Conservation (phyloP, 1,284 basidiomycete species). For the Ganoderma sinense region DNA sequence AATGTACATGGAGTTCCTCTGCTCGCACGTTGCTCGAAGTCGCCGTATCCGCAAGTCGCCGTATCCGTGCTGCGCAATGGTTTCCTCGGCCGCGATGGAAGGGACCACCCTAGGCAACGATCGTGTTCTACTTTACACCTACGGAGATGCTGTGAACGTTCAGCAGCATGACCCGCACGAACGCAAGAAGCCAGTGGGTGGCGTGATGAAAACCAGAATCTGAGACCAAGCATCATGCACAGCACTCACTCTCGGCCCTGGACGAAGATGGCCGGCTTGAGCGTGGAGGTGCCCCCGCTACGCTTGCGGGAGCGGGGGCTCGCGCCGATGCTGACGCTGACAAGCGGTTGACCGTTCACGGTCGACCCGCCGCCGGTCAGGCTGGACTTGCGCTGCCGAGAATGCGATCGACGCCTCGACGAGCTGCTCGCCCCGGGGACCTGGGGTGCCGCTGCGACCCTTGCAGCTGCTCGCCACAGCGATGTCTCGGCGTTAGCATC, state of each 20-base stretch:
- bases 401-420: conserved; percentile 31
- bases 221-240: conserved; percentile 16
- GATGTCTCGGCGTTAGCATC: conserved; percentile 2
- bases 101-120: neutral
- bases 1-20: conserved; percentile 7
- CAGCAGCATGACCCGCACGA: conserved; percentile 11
- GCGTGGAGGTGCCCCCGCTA: conserved; percentile 35
- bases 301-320: conserved; percentile 35
- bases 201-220: conserved; percentile 1
- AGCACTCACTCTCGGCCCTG: conserved; percentile 38
- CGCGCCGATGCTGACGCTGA: conserved; percentile 38
- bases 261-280: conserved; percentile 42
- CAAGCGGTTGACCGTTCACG: conserved; percentile 28
- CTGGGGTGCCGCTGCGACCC: conserved; percentile 28
- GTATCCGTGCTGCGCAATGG: conserved; percentile 9
- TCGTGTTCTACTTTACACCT: conserved; percentile 27
- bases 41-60: neutral
- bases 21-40: conserved; percentile 6
- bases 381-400: conserved; percentile 29
- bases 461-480: conserved; percentile 33
- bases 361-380: conserved; percentile 12
- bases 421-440: conserved; percentile 16
- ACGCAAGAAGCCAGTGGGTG: neutral
- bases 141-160: conserved; percentile 24
- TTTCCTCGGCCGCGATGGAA: neutral